These are phyloP conservation scores for Tolypocladium album DNA, from an alignment of 2,329 filamentous ascomycete genomes.

Conservation along the genomic window DNA sequence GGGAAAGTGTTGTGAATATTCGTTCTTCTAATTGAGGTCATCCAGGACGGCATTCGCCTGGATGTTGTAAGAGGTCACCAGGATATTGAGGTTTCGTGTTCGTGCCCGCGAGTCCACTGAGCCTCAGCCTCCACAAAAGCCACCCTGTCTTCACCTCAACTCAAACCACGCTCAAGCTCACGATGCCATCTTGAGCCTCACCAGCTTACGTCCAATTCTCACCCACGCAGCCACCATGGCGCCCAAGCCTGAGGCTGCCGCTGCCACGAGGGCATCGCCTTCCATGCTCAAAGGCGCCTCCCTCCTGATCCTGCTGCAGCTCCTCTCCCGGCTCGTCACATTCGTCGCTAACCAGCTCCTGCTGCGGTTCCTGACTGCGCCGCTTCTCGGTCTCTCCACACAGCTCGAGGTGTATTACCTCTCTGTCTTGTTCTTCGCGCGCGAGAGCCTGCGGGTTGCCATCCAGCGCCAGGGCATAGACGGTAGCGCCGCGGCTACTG, in stretches of 20 bases:
- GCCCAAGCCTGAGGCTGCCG: not conserved
- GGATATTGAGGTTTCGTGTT: too few species aligned
- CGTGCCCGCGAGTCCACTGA: not conserved
- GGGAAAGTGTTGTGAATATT: not conserved
- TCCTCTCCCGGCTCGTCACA: constrained; percentile 77
- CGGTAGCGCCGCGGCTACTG: too few species aligned
- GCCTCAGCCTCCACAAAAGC: not conserved
- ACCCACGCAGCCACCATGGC: not conserved
- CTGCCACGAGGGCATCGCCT: not conserved
- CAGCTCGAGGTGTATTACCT: constrained; percentile 91
- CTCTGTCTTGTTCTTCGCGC: constrained; percentile 86
- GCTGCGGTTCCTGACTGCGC: constrained; percentile 76
- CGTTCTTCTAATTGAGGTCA: too few species aligned
- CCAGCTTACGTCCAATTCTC: not conserved
- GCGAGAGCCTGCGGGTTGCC: constrained; percentile 84
- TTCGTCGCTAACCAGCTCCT: constrained; percentile 89
- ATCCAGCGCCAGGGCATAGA: constrained; percentile 60
- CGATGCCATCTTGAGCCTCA: not conserved
- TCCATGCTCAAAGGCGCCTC: constrained; percentile 58
- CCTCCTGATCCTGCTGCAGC: constrained; percentile 78
- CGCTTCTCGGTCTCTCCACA: constrained; percentile 72
- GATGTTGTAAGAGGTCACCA: too few species aligned
- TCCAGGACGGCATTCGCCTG: not conserved
- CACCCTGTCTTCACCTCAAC: not conserved
- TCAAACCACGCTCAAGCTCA: not conserved